Evolutionary conservation across 2,329 filamentous ascomycete species (phyloP).

Genomic region (Colletotrichum godetiae): DNA sequence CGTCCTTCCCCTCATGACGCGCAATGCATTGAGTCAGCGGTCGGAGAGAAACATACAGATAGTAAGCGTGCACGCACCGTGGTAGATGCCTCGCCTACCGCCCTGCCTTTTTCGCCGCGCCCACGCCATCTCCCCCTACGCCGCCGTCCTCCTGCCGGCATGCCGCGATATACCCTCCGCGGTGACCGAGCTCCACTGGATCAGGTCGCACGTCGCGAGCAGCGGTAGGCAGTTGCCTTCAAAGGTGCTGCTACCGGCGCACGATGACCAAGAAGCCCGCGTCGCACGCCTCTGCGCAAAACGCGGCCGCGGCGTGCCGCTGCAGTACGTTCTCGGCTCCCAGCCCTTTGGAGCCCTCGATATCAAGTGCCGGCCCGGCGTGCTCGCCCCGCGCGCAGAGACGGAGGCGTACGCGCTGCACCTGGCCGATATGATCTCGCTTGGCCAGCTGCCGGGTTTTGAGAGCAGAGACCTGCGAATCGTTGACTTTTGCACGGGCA

Average conservation of each 20-base stretch:
- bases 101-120: conserved; percentile 68
- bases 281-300: conserved; percentile 55
- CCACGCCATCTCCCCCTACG: conserved; percentile 62
- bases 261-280: not conserved
- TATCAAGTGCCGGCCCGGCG: conserved; percentile 79
- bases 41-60: not conserved
- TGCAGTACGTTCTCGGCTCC: conserved; percentile 90
- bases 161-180: conserved; percentile 74
- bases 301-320: conserved; percentile 73
- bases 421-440: conserved; percentile 58
- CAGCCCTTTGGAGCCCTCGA: conserved; percentile 90
- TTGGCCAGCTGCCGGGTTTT: conserved; percentile 29
- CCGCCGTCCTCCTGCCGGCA: conserved; percentile 70
- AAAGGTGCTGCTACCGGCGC: conserved; percentile 14
- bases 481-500: conserved; percentile 90
- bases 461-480: conserved; percentile 62
- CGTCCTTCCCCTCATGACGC: not conserved
- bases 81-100: conserved; percentile 71
- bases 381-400: conserved; percentile 87
- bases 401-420: conserved; percentile 76
- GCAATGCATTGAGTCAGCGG: conserved; percentile 3
- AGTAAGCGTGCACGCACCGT: not conserved
- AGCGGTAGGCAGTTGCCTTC: conserved; percentile 17
- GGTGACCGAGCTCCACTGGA: conserved; percentile 78
- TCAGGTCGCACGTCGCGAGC: conserved; percentile 67